These are phyloP conservation scores for Akanthomyces uredinophilus DNA, from an alignment of 2,329 filamentous ascomycete genomes.

Conservation along the genomic window DNA sequence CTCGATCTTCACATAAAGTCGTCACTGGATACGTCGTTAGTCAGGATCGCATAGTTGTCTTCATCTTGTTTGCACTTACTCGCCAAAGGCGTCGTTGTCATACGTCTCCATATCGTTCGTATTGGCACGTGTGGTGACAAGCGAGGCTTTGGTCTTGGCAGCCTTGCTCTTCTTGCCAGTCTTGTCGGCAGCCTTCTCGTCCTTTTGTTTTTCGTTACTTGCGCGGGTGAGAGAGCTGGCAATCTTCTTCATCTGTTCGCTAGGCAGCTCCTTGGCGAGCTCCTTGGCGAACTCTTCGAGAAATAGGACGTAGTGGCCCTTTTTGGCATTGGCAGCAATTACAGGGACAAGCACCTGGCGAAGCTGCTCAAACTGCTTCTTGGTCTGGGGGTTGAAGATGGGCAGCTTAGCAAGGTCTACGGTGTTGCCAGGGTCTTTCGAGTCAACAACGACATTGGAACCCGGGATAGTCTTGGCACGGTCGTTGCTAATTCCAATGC, in stretches of 20 bases:
- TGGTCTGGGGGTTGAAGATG: conserved; percentile 85
- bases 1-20: conserved; percentile 15
- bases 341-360: conserved; percentile 76
- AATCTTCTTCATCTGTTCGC: conserved; percentile 95
- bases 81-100: conserved; percentile 74
- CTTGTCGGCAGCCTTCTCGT: conserved; percentile 93
- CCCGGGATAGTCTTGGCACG: conserved; percentile 64
- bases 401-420: conserved; percentile 76
- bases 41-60: background rate
- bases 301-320: conserved; percentile 85
- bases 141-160: conserved; percentile 85
- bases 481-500: conserved; percentile 59
- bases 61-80: conserved; percentile 52
- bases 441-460: conserved; percentile 63
- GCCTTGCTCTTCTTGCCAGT: conserved; percentile 96
- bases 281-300: conserved; percentile 87
- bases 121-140: conserved; percentile 61
- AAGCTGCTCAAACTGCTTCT: conserved; percentile 77
- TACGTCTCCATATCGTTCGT: conserved; percentile 71
- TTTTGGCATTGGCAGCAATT: conserved; percentile 69
- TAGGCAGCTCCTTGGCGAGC: conserved; percentile 79
- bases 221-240: conserved; percentile 81
- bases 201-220: conserved; percentile 96
- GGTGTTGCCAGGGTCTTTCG: conserved; percentile 67
- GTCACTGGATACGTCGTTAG: conserved; percentile 7